Percentiles rank a stretch among this genome's conserved stretches.
Conservation (phyloP, 345 rosid genomes). For the Camelina laxa region DNA sequence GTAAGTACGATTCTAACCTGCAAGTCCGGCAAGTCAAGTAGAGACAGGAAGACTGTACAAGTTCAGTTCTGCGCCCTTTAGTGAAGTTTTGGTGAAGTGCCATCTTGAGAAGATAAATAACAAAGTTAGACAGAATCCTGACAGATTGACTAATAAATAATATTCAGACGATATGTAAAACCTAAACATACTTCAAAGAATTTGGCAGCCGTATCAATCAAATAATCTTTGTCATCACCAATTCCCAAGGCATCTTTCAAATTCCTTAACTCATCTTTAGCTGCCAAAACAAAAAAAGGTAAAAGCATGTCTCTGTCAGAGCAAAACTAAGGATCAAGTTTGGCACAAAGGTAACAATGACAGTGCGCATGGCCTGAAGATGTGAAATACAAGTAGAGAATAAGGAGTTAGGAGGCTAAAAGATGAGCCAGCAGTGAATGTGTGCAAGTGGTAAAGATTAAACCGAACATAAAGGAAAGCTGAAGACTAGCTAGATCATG, state of each 20-base stretch:
- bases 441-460: no score
- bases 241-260: conserved; percentile 61
- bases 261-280: conserved; percentile 56
- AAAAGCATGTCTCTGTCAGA: no score
- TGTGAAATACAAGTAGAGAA: no score
- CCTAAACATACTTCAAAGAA: conserved; percentile 61
- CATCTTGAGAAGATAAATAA: conserved; percentile 49
- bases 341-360: no score
- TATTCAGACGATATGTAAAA: conserved; percentile 10
- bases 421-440: background rate
- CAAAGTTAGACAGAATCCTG: conserved; percentile 1
- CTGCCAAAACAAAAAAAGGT: conserved; percentile 46
- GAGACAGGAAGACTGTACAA: conserved; percentile 77
- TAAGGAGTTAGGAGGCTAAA: no score
- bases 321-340: no score
- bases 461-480: no score
- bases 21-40: conserved; percentile 84
- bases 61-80: conserved; percentile 81
- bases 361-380: no score
- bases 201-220: conserved; percentile 54
- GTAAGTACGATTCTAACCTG: conserved; percentile 55
- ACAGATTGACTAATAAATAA: background rate
- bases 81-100: conserved; percentile 79
- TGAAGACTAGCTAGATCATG: no score
- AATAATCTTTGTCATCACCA: conserved; percentile 60